phyloP scores from a whole-genome alignment of 768 basidiomycete genomes.

The Kwoniella sp. region DNA sequence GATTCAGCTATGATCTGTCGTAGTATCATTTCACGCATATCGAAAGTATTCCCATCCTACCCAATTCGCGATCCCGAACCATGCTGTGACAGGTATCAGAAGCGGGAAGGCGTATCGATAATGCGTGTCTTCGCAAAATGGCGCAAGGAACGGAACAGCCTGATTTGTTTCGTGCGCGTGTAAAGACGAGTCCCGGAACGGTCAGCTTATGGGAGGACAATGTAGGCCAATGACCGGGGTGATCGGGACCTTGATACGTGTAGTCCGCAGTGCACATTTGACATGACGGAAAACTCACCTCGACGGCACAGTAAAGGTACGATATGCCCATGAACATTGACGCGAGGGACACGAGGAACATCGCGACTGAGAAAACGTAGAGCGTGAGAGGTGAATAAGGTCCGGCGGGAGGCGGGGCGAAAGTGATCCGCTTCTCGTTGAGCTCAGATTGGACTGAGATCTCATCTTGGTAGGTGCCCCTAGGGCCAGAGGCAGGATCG shows the following conservation, averaged over 20 bases:
- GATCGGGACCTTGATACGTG: background rate
- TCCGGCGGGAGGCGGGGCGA: conserved; percentile 14
- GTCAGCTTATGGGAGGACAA: background rate
- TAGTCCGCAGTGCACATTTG: too few relatives aligned
- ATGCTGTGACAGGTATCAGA: conserved; percentile 76
- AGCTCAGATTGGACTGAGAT: background rate
- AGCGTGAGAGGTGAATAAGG: conserved; percentile 10
- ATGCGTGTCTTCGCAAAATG: conserved; percentile 66
- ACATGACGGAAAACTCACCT: conserved; percentile 12
- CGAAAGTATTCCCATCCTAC: conserved; percentile 97
- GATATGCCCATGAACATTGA: conserved; percentile 20
- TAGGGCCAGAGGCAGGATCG: too few relatives aligned
- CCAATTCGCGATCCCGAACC: conserved; percentile 97
- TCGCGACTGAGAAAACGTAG: conserved; percentile 11
- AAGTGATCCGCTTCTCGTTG: conserved; percentile 6
- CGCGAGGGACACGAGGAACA: conserved; percentile 12
- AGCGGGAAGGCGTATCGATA: conserved; percentile 86
- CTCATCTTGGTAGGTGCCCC: too few relatives aligned
- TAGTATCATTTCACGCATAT: conserved; percentile 64
- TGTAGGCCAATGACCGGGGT: background rate
- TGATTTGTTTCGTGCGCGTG: background rate
- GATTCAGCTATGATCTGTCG: background rate
- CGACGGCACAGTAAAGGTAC: conserved; percentile 19
- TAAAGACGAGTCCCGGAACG: background rate
- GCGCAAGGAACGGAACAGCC: conserved; percentile 1